These are phyloP conservation scores for Paraphaeosphaeria minitans DNA, from an alignment of 2,329 filamentous ascomycete species.

Conservation along the genomic window DNA sequence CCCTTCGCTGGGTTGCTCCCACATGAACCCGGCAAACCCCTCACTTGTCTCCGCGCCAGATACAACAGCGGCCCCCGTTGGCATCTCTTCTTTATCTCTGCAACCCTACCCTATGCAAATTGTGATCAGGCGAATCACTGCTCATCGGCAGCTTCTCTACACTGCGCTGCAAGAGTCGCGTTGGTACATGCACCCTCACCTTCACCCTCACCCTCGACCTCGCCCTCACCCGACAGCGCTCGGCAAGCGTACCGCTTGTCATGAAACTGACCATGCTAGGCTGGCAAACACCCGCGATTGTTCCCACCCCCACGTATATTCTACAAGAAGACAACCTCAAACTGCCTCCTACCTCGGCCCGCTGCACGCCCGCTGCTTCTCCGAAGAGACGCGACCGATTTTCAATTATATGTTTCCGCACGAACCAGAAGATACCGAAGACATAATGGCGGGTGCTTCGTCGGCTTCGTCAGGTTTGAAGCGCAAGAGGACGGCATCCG, in stretches of 20 bases:
- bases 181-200: constrained; percentile 16
- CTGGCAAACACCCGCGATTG: constrained; percentile 14
- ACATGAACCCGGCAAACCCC: constrained; percentile 13
- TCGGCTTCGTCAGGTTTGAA: constrained; percentile 52
- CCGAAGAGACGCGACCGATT: constrained; percentile 7
- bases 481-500: constrained; percentile 60
- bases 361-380: constrained; percentile 9
- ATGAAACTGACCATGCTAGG: constrained; percentile 9
- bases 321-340: neutral
- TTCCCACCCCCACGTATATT: constrained; percentile 4
- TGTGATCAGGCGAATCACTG: constrained; percentile 8
- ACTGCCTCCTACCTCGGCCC: neutral
- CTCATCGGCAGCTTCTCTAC: constrained; percentile 8
- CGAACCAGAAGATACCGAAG: constrained; percentile 3
- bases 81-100: neutral
- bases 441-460: constrained; percentile 26
- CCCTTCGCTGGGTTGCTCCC: constrained; percentile 1
- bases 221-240: constrained; percentile 3
- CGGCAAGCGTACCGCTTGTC: constrained; percentile 11
- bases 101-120: constrained; percentile 20
- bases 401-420: neutral
- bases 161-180: constrained; percentile 5
- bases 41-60: constrained; percentile 7
- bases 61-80: neutral
- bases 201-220: too few relatives aligned